Evolutionary conservation across 345 rosid species (phyloP), one percentile per base, ranked within the genome.

Genomic region (Eutrema japonicum): DNA sequence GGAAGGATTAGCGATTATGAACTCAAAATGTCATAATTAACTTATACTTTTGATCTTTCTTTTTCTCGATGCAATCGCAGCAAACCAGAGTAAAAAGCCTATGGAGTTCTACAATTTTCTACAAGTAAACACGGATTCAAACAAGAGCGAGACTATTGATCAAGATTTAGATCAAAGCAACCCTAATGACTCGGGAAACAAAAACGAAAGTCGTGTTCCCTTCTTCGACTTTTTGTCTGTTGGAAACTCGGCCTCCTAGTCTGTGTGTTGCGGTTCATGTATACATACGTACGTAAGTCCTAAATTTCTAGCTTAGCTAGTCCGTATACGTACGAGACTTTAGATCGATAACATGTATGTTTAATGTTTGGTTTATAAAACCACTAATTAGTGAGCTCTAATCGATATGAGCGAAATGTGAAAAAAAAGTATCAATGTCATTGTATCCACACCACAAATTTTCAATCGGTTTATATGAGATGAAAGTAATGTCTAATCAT

Each of bases 71-170:
- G 46, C 3, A 38, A 45, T 43, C 0, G 50, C 75, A 62, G 79
- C 18, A 5, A 48, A 56, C 42, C 66, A 54, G 41, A 55, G 46
- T 27, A 47, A 68, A 53, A 68, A 40, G 45, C 66, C 79, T 22
- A 52, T 78, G 3, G 96, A 87, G 72, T 87, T 89, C 62, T 89
- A 87, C 70, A 85, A 89, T 64, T 89, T 89, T 80, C 88, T 89
- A 8, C 90, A 85, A 80, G 82, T 89, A 54, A 81, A 86, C 63
- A 75, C 87, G 0, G 92, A 86, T 7, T 85, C 89, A 8, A 81
- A 79, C 54, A 85, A 57, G 74, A 87, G 91, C 41, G 93, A 87
- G 46, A 78, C 83, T 41, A 82, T 80, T 32, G 77, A 87, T 72
- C 86, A 82, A 67, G 78, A 75, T 63, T 82, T 81, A 27, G 52